Base-by-base conservation (phyloP, 1,284 basidiomycete species). In the Lentinula novae-zelandiae region DNA sequence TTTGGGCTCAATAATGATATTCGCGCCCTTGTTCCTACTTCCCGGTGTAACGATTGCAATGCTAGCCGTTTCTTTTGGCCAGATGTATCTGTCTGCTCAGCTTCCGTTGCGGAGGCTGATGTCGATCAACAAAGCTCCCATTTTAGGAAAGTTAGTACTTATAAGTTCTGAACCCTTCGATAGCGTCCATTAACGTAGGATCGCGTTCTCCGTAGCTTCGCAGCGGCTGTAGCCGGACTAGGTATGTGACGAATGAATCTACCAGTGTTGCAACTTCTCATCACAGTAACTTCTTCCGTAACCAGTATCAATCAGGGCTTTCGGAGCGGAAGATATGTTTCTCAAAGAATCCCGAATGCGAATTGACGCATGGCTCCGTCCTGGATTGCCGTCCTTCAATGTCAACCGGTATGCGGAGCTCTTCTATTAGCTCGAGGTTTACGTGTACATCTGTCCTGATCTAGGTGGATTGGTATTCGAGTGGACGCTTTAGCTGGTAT, bases 231-330 rank as follows among this genome's bases (percentile, higher is more conserved):
- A 44, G 31, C 55, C 17, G 59, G 59, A 44, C 17, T 63, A 20
- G 56, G 62, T 63, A 44, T 55, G 60, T n/a, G 27, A 27, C 27
- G 27, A 27, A 27, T 27, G 27, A 27, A 27, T 27, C 27, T 27
- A 4, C 27, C 27, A 3, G 27, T 27, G 27, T 27, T 4, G 12
- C 22, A 17, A 58, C 15, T 4, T 38, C 10, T 15, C 17, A 9
- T 53, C 17, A 8, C 10, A 8, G 46, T 12, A 36, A 31, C 40
- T 20, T 0, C 17, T 34, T 7, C 15, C 6, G 12, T 5, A 22
- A 49, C 22, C 10, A 63, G 62, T 59, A 12, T 63, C 62, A n/a
- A 63, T 63, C 38, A 59, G 62, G 10, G 62, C 62, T 2, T 63
- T 58, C 39, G 62, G 62, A 20, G 55, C 56, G 5, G 50, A 63